Conservation (phyloP, 305 asterid species). For the Fraxinus ornus region DNA sequence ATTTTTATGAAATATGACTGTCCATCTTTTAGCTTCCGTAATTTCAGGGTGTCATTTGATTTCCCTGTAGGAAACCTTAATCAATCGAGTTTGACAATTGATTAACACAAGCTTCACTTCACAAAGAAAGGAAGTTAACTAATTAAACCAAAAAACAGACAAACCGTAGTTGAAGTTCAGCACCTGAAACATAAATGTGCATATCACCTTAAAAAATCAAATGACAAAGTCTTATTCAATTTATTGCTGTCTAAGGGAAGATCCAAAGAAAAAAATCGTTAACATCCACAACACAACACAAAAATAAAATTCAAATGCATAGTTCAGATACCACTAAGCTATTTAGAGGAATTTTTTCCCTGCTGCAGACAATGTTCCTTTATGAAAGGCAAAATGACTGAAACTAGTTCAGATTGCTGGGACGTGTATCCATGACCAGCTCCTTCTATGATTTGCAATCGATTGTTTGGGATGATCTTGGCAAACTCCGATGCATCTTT, state of each 20-base stretch:
- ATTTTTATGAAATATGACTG: not conserved
- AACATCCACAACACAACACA: not conserved
- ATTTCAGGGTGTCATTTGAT: not conserved
- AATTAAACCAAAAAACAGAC: not conserved
- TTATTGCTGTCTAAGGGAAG: not conserved
- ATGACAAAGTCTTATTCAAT: not conserved
- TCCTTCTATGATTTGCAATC: conserved; percentile 56
- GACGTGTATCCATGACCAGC: conserved; percentile 64
- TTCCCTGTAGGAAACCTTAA: not conserved
- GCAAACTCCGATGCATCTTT: conserved; percentile 71
- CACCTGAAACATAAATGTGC: not conserved
- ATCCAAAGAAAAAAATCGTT: not conserved
- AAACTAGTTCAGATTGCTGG: conserved; percentile 55
- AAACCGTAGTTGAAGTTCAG: not conserved
- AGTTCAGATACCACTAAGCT: conserved; percentile 1
- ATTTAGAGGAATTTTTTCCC: conserved; percentile 10
- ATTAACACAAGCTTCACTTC: not conserved
- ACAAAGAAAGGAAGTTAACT: not conserved
- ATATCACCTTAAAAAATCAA: not conserved
- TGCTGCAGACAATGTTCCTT: conserved; percentile 46
- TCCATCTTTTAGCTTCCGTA: not conserved
- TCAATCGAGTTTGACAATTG: too few relatives aligned
- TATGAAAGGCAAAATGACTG: conserved; percentile 59
- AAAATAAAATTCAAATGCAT: not conserved
- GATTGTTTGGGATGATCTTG: conserved; percentile 68